A percentile compares a stretch with the other conserved stretches of the same genome.
phyloP scores from a whole-genome alignment of 495 filamentous ascomycete genomes.

The Xylaria intraflava region DNA sequence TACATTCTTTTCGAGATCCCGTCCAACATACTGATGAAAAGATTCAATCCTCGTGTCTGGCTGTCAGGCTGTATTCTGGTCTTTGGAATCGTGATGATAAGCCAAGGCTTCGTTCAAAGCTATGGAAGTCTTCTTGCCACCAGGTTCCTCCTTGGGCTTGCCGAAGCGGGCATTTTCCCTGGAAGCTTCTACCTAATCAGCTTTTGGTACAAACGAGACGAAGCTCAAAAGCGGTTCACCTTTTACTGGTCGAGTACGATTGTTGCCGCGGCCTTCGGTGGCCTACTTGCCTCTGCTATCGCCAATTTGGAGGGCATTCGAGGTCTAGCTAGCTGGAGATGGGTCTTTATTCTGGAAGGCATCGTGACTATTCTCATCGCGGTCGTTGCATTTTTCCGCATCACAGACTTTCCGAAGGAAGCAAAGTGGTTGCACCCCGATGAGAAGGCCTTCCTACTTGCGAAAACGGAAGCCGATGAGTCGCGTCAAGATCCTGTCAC shows the following conservation, averaged over 20 bases:
- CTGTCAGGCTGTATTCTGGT: slow-evolving; percentile 41
- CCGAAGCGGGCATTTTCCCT: slow-evolving; percentile 36
- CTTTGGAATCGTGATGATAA: slow-evolving; percentile 48
- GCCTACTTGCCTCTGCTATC: slow-evolving; percentile 30
- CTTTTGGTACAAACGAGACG: slow-evolving; percentile 27
- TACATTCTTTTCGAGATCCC: slow-evolving; percentile 75
- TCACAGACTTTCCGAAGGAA: slow-evolving; percentile 52
- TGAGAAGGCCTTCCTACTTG: slow-evolving; percentile 54
- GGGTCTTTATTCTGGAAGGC: slow-evolving; percentile 43
- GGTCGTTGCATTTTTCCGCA: slow-evolving; percentile 49
- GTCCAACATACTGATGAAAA: slow-evolving; percentile 75
- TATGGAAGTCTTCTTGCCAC: slow-evolving; percentile 65
- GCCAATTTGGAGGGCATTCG: slow-evolving; percentile 21
- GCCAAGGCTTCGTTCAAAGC: slow-evolving; percentile 65
- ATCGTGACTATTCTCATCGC: slow-evolving; percentile 49
- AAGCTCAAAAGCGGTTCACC: slow-evolving; percentile 43
- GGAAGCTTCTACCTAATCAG: slow-evolving; percentile 60
- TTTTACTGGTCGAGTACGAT: slow-evolving; percentile 41
- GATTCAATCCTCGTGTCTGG: slow-evolving; percentile 50
- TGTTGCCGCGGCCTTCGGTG: slow-evolving; percentile 47
- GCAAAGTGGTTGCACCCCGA: slow-evolving; percentile 54
- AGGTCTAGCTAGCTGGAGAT: slow-evolving; percentile 34
- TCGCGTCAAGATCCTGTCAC: slow-evolving; percentile 47
- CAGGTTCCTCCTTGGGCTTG: slow-evolving; percentile 62
- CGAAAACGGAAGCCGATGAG: no score